These are phyloP conservation scores for Stephanodiscus triporus DNA, from an alignment of 108 stramenopile genomes.

Conservation along the genomic window DNA sequence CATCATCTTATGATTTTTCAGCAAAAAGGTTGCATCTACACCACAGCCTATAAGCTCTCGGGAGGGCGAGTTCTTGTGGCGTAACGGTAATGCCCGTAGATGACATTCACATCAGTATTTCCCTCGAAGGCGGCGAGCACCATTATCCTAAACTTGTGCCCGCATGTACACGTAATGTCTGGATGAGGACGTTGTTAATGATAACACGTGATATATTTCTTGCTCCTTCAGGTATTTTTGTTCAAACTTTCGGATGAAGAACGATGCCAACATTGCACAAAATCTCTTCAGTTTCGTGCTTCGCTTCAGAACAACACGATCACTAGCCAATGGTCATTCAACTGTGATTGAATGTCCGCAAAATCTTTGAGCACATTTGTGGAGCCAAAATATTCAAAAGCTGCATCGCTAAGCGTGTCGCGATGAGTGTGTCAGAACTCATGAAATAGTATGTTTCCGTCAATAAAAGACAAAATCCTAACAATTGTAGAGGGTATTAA, in stretches of 20 bases:
- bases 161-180: conserved; percentile 67
- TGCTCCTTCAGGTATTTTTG: conserved; percentile 59
- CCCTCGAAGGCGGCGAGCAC: conserved; percentile 82
- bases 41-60: conserved; percentile 73
- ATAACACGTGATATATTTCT: conserved; percentile 83
- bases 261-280: conserved; percentile 81
- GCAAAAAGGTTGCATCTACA: conserved; percentile 71
- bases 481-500: too few relatives aligned
- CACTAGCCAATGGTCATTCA: conserved; percentile 84
- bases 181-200: too few relatives aligned
- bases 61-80: conserved; percentile 77
- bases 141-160: conserved; percentile 79
- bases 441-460: conserved; percentile 64
- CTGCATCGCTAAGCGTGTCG: conserved; percentile 72
- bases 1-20: conserved; percentile 62
- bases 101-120: conserved; percentile 67
- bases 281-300: conserved; percentile 71
- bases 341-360: conserved; percentile 78
- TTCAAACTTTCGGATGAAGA: too few relatives aligned
- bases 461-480: conserved; percentile 76
- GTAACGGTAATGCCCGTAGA: conserved; percentile 83
- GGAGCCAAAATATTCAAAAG: conserved; percentile 68
- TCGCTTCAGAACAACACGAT: conserved; percentile 67
- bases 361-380: conserved; percentile 78
- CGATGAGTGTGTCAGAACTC: conserved; percentile 77